These are phyloP conservation scores for Paecilomyces sp. DNA, from an alignment of 2,329 filamentous ascomycete species.

Conservation along the genomic window DNA sequence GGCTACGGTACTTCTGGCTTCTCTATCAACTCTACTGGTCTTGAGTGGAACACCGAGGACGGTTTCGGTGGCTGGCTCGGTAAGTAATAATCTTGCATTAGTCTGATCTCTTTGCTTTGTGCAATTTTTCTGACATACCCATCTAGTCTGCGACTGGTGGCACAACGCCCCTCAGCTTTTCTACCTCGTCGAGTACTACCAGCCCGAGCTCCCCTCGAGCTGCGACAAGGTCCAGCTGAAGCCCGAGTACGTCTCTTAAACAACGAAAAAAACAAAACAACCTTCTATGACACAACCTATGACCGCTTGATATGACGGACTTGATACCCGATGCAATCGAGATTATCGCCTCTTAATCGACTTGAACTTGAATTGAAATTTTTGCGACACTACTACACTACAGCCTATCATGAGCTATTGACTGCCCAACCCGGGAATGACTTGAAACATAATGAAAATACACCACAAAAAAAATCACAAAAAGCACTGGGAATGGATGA, in stretches of 20 bases:
- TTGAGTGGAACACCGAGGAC: constrained; percentile 18
- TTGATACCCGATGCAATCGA: neutral
- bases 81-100: constrained; percentile 14
- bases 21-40: constrained; percentile 16
- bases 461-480: neutral
- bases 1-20: constrained; percentile 24
- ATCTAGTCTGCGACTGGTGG: constrained; percentile 32
- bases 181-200: constrained; percentile 21
- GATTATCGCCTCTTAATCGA: neutral
- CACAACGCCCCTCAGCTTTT: constrained; percentile 34
- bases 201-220: constrained; percentile 18
- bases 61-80: constrained; percentile 34
- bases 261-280: neutral
- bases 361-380: neutral
- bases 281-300: neutral
- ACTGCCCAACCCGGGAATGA: neutral
- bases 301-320: constrained; percentile 4
- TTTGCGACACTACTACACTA: neutral
- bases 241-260: constrained; percentile 14
- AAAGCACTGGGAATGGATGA: neutral
- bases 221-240: constrained; percentile 27
- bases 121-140: neutral
- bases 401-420: neutral
- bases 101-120: neutral
- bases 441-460: neutral